Conservation (phyloP, 768 basidiomycete species). For the Kondoa malvinella region DNA sequence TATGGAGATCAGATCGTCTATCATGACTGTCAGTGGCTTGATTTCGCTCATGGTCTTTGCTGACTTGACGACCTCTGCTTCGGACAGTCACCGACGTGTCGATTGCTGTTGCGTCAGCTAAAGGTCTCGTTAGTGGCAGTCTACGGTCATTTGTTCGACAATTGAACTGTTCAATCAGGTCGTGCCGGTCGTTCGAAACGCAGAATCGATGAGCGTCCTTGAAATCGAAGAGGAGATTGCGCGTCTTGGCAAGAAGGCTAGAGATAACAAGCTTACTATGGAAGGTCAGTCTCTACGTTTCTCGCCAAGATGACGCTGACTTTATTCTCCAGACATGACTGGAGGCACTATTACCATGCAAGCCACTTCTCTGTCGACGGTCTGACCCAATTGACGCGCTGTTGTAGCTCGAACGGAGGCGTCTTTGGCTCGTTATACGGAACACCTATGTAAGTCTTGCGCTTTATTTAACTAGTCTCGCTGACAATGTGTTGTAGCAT, state of each 20-base stretch:
- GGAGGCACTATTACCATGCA: slow-evolving; percentile 98
- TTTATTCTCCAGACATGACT: slow-evolving; percentile 52
- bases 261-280: slow-evolving; percentile 80
- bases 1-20: slow-evolving; percentile 68
- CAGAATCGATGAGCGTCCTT: slow-evolving; percentile 66
- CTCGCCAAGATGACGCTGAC: background rate
- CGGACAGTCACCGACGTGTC: too few species aligned
- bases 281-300: slow-evolving; percentile 38
- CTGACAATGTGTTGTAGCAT: slow-evolving; percentile 34
- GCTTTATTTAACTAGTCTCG: background rate
- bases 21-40: slow-evolving; percentile 69
- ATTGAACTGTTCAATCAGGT: background rate
- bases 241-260: slow-evolving; percentile 78
- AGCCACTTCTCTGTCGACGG: slow-evolving; percentile 31
- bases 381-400: background rate
- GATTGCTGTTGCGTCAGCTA: slow-evolving; percentile 91
- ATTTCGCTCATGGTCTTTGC: too few species aligned
- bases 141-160: background rate
- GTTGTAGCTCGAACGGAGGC: slow-evolving; percentile 81
- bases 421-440: slow-evolving; percentile 95
- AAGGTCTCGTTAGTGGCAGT: slow-evolving; percentile 89
- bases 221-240: slow-evolving; percentile 89
- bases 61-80: too few species aligned
- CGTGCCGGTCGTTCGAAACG: slow-evolving; percentile 85
- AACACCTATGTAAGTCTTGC: slow-evolving; percentile 66